These are phyloP conservation scores for Amanita thiersii DNA, from an alignment of 768 basidiomycete species.

Conservation along the genomic window DNA sequence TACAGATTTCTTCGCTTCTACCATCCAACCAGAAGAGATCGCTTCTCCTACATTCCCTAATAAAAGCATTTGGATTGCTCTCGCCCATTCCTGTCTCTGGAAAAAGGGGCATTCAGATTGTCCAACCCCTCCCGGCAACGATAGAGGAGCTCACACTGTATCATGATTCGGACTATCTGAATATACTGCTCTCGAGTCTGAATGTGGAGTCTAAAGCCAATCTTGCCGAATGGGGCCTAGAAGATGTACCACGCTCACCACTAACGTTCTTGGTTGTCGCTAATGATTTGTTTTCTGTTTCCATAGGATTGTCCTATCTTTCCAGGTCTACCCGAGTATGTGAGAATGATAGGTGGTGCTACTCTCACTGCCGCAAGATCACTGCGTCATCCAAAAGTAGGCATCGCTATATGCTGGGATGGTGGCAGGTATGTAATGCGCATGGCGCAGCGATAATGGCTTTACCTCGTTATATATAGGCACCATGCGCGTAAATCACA, in stretches of 20 bases:
- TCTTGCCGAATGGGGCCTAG: conserved; percentile 38
- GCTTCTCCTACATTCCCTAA: conserved; percentile 55
- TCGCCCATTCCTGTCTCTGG: conserved; percentile 17
- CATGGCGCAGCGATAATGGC: not conserved
- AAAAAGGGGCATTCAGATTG: conserved; percentile 28
- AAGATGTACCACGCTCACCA: conserved; percentile 24
- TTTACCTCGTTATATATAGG: conserved; percentile 24
- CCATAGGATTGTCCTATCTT: conserved; percentile 81
- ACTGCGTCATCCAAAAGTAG: conserved; percentile 39
- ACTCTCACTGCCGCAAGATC: conserved; percentile 65
- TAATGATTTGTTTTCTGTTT: conserved; percentile 3
- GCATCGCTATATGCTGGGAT: conserved; percentile 82
- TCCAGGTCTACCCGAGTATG: conserved; percentile 57
- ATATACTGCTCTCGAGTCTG: conserved; percentile 38
- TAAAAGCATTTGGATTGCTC: conserved; percentile 44
- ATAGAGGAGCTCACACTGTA: conserved; percentile 53
- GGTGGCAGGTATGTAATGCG: conserved; percentile 58
- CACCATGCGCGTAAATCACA: conserved; percentile 77
- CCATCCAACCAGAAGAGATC: conserved; percentile 68
- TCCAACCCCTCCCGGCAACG: conserved; percentile 48
- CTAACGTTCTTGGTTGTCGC: not conserved
- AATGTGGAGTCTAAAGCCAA: conserved; percentile 15
- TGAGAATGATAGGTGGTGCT: conserved; percentile 66
- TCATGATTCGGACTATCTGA: conserved; percentile 67
- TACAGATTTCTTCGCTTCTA: conserved; percentile 40